phyloP scores from a whole-genome alignment of 768 basidiomycete genomes.

The Cyclocybe aegerita region DNA sequence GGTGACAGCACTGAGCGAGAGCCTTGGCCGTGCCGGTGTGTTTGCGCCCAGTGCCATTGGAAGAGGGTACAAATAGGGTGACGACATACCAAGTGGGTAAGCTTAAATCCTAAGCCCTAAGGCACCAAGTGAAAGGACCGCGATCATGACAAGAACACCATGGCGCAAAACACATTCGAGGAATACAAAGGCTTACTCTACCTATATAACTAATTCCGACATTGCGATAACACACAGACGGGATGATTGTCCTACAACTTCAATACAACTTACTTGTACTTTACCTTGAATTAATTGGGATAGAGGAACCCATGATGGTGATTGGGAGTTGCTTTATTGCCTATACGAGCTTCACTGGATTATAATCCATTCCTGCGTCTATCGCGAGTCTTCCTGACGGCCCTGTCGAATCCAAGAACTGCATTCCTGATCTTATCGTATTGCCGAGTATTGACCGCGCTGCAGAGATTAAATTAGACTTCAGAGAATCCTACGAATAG shows the following conservation, averaged over 20 bases:
- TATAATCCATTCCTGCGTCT: constrained; percentile 46
- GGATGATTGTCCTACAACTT: neutral
- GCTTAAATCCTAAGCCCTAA: too few relatives aligned
- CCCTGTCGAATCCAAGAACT: constrained; percentile 66
- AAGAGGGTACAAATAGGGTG: too few relatives aligned
- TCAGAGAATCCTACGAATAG: constrained; percentile 2
- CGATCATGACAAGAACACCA: too few relatives aligned
- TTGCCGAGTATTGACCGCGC: constrained; percentile 63
- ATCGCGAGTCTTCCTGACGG: constrained; percentile 73
- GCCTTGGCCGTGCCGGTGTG: too few relatives aligned
- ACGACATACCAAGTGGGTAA: too few relatives aligned
- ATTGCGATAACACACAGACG: too few relatives aligned
- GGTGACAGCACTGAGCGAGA: constrained; percentile 9
- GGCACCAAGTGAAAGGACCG: too few relatives aligned
- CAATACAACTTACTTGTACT: neutral
- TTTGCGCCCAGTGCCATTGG: too few relatives aligned
- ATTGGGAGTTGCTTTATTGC: neutral
- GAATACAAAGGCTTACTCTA: too few relatives aligned
- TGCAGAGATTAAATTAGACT: constrained; percentile 27
- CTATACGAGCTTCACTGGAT: constrained; percentile 19
- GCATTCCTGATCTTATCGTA: constrained; percentile 84
- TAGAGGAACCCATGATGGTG: too few relatives aligned
- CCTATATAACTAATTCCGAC: too few relatives aligned
- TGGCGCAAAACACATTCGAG: too few relatives aligned
- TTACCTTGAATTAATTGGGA: neutral